A percentile compares a stretch with the other conserved stretches of the same genome.
Evolutionary conservation across 305 asterid species (phyloP).

Genomic region (Ajuga reptans): DNA sequence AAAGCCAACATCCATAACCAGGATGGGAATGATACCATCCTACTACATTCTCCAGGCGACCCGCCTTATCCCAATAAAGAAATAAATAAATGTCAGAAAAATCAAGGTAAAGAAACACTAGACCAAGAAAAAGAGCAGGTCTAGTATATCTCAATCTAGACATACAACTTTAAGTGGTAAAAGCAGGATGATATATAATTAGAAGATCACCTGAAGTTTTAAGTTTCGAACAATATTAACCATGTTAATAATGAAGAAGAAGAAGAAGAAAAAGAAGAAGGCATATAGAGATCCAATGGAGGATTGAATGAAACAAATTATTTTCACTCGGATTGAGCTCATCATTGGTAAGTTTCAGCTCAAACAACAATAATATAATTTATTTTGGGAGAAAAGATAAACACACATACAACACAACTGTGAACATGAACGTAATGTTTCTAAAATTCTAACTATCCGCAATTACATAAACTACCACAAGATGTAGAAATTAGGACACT

Average conservation of each 20-base stretch:
- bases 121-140: neutral
- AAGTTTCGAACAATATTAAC: too few relatives aligned
- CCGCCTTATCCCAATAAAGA: conserved; percentile 62
- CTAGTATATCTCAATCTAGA: neutral
- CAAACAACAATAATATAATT: neutral
- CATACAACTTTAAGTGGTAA: neutral
- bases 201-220: too few relatives aligned
- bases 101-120: conserved; percentile 2
- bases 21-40: conserved; percentile 99
- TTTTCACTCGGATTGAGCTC: neutral
- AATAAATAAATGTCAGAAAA: neutral
- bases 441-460: neutral
- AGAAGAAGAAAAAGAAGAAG: too few relatives aligned
- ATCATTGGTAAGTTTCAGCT: neutral
- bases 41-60: conserved; percentile 83
- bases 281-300: neutral
- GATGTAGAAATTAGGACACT: too few relatives aligned
- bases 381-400: neutral
- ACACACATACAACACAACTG: neutral
- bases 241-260: neutral
- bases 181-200: neutral
- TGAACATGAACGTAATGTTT: neutral
- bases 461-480: neutral
- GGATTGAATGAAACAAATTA: neutral
- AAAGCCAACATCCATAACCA: conserved; percentile 99